Evolutionary conservation across 257 asterid species (phyloP).

Genomic region (Scutellaria minor): DNA sequence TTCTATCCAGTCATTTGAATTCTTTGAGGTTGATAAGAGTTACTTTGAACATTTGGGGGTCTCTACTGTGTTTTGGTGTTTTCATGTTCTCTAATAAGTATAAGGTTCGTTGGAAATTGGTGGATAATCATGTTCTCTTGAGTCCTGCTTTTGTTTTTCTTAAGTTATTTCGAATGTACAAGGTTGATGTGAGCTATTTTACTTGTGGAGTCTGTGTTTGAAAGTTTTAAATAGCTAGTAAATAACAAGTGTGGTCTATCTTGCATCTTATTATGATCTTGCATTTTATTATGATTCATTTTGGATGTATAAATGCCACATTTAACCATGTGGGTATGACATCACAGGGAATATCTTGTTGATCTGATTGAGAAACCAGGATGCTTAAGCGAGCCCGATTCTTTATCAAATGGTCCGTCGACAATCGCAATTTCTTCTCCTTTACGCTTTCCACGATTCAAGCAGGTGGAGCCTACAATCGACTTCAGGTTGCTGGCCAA

Average conservation of each 20-base stretch:
- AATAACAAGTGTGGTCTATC: slow-evolving; percentile 11
- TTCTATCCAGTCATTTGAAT: slow-evolving; percentile 8
- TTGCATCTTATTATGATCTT: slow-evolving; percentile 12
- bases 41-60: neutral
- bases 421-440: slow-evolving; percentile 85
- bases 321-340: slow-evolving; percentile 31
- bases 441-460: slow-evolving; percentile 74
- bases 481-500: slow-evolving; percentile 87
- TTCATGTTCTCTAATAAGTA: slow-evolving; percentile 3
- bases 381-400: slow-evolving; percentile 75
- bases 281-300: slow-evolving; percentile 25
- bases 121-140: slow-evolving; percentile 18
- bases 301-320: slow-evolving; percentile 25
- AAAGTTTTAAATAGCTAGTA: slow-evolving; percentile 23
- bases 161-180: slow-evolving; percentile 11
- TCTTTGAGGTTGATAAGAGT: slow-evolving; percentile 25
- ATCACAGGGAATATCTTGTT: slow-evolving; percentile 79
- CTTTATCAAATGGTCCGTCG: slow-evolving; percentile 84
- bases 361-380: slow-evolving; percentile 87
- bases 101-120: slow-evolving; percentile 6
- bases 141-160: neutral
- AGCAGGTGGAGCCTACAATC: slow-evolving; percentile 66
- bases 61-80: slow-evolving; percentile 24
- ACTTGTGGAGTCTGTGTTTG: slow-evolving; percentile 28
- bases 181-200: slow-evolving; percentile 24